Evolutionary conservation across 371 early-diverging fungal species (phyloP).

Genomic region (Haplosporangium sp.): DNA sequence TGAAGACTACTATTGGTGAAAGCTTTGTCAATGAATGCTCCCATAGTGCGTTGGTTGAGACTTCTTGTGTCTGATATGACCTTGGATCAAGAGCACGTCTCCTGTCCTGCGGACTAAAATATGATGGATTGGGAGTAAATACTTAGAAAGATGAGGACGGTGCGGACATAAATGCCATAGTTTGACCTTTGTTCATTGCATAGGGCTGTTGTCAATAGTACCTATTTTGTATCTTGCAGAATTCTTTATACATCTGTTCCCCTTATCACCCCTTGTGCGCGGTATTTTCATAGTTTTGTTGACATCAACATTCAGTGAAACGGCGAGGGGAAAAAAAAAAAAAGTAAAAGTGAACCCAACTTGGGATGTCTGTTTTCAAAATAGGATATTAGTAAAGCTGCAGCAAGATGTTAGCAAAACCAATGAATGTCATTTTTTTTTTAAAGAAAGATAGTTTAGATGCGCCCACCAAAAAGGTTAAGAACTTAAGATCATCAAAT

Average conservation of each 20-base stretch:
- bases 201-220: background rate
- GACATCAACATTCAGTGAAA: background rate
- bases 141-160: background rate
- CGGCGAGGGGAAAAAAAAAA: background rate
- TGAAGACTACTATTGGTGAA: background rate
- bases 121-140: background rate
- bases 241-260: background rate
- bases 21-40: background rate
- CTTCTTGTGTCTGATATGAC: background rate
- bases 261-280: background rate
- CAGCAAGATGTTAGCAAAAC: background rate
- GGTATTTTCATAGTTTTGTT: slow-evolving; percentile 2
- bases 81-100: background rate
- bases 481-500: background rate
- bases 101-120: slow-evolving; percentile 23
- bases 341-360: background rate
- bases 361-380: background rate
- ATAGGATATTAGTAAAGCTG: no score
- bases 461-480: background rate
- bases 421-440: background rate
- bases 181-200: no score
- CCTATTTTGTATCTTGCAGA: background rate
- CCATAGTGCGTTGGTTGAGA: background rate
- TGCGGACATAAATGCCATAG: background rate
- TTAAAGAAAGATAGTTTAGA: background rate